Base-by-base conservation (phyloP, 164 flowering plant genomes). In the Vitis cinerea region DNA sequence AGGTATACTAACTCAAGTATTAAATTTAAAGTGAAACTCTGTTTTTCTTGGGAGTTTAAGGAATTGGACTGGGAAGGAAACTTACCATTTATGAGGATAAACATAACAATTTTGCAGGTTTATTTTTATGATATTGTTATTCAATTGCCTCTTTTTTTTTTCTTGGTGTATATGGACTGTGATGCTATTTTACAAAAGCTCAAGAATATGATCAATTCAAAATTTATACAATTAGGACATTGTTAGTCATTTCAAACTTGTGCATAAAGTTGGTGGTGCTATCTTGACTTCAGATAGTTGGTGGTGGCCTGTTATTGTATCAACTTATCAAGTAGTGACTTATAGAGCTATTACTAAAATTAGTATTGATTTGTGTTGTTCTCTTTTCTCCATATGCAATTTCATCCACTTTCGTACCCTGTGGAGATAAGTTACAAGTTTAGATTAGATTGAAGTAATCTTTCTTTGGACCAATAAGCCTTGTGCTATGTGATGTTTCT, bases 1-100 rank as follows among this genome's bases (percentile, higher is more conserved):
- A 84, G 98, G 99, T 95, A 86, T 66, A 67, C 5, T 37, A 6
- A 37, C 7, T 37, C 44, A 37, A 37, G 7, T 37, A 37, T 37
- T 37, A 37, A 37, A 4, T 3, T 37, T 3, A 37, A 61, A 1
- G 8, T 44, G 7, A 37, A 61, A 61, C n/a, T 31, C 11, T 37
- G 15, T 10, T 10, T 53, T 13, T 13, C 56, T 53, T 6, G 56
- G 6, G n/a, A 2, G 56, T 13, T 13, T n/a, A 12, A n/a, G 55
- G 55, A 52, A 2, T 13, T 4, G 55, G 55, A 53, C 14, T n/a
- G n/a, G 15, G 56, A 53, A 53, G n/a, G 56, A 53, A 53, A 53
- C 56, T 53, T 53, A 12, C n/a, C 11, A 13, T 53, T 13, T 53
- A 14, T 14, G 5, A 53, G 8, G 56, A 53, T 6, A 2, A 53